Percentiles rank a stretch among this genome's conserved stretches.
These are phyloP conservation scores for Chrysosporium keratinophilum DNA, from an alignment of 2,329 filamentous ascomycete genomes.

Conservation along the genomic window DNA sequence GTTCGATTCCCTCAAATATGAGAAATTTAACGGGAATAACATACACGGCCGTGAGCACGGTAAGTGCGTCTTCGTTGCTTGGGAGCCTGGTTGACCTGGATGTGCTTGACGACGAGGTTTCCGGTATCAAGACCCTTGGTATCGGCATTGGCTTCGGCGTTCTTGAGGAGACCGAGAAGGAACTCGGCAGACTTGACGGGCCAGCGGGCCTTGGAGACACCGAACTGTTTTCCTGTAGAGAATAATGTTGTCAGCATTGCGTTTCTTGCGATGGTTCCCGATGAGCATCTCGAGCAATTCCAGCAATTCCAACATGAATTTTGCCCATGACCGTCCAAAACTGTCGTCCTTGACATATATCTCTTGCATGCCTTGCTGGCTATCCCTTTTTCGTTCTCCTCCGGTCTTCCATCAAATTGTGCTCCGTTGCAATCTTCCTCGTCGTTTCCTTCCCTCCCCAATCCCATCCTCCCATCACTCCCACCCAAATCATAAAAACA, in stretches of 20 bases:
- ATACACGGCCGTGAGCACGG: constrained; percentile 99
- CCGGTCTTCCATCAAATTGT: too few species aligned
- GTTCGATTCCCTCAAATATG: neutral
- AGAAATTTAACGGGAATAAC: constrained; percentile 35
- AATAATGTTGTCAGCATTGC: neutral
- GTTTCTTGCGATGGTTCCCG: neutral
- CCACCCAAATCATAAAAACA: neutral
- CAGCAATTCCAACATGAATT: too few species aligned
- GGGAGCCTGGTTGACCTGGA: constrained; percentile 99
- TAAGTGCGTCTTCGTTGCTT: constrained; percentile 99
- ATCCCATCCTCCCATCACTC: constrained; percentile 2
- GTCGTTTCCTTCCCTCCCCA: constrained; percentile 2
- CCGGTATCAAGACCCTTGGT: constrained; percentile 94
- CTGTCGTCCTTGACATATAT: too few species aligned
- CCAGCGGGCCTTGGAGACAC: constrained; percentile 97
- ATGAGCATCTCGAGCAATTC: constrained; percentile 6
- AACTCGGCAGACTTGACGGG: constrained; percentile 98
- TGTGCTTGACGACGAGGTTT: constrained; percentile 99
- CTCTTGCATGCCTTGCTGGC: too few species aligned
- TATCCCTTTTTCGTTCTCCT: too few species aligned
- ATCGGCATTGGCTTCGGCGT: constrained; percentile 93
- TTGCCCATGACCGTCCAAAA: too few species aligned
- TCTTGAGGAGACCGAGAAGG: constrained; percentile 92
- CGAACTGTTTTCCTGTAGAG: constrained; percentile 83
- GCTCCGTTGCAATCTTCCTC: neutral